Percentiles rank a stretch among this genome's conserved stretches.
Evolutionary conservation across 148 eudicot genomes (phyloP).

Genomic region (Chenopodium album): DNA sequence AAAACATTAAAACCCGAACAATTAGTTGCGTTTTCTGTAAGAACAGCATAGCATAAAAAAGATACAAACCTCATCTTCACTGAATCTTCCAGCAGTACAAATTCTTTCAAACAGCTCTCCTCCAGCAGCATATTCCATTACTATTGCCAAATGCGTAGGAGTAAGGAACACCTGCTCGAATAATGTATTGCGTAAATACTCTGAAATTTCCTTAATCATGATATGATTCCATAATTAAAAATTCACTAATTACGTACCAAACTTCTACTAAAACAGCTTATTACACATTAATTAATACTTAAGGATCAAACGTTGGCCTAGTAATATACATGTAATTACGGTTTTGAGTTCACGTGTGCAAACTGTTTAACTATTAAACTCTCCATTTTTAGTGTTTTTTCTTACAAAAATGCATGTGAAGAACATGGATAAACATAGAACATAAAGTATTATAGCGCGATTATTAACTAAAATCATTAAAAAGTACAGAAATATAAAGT

Average conservation of each 20-base stretch:
- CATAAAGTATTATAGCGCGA: background rate
- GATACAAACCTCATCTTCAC: slow-evolving; percentile 61
- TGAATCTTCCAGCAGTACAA: slow-evolving; percentile 70
- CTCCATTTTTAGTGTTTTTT: background rate
- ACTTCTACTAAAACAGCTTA: background rate
- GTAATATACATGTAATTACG: background rate
- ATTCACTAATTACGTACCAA: background rate
- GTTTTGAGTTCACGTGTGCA: background rate
- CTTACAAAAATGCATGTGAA: slow-evolving; percentile 4
- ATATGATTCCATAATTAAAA: background rate
- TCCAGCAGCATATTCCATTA: slow-evolving; percentile 80
- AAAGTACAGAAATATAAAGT: background rate
- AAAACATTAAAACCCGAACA: no score
- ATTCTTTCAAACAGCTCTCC: slow-evolving; percentile 76
- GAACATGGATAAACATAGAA: slow-evolving; percentile 3
- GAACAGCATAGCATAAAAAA: background rate
- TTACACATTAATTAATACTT: background rate
- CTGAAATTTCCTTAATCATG: background rate
- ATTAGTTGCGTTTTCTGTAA: background rate
- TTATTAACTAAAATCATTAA: background rate
- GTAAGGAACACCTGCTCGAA: slow-evolving; percentile 50
- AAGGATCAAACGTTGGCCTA: background rate
- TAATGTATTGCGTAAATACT: background rate
- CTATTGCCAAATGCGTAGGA: slow-evolving; percentile 71
- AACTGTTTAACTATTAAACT: background rate